Base-by-base conservation (phyloP, 805 yeast species). In the Cyberlindnera galapagoensis region DNA sequence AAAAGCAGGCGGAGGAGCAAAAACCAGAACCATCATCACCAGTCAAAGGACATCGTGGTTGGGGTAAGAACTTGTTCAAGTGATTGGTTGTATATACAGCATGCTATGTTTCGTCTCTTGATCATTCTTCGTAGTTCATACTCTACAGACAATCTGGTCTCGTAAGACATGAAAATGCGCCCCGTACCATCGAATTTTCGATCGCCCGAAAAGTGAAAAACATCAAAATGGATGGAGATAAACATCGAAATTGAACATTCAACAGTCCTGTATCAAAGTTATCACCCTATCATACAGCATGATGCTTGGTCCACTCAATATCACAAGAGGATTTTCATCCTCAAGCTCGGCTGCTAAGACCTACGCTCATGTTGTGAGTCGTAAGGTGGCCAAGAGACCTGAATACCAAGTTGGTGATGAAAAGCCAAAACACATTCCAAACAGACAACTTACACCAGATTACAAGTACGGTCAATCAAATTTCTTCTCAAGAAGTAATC, bases 391-490 rank as follows among this genome's bases (percentile, higher is more conserved):
- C 16, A 47, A 56, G 27, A 55, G 55, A 38, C 68, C 68, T 9
- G 59, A 54, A n/a, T 63, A 65, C 32, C 41, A 67, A 31, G 68
- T 66, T 23, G 85, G 85, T 23, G 83, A 75, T 43, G 52, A 59
- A 5, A 67, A 59, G 46, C 76, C 79, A 26, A 42, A 47, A 11
- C 49, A 51, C 38, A 55, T 74, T 28, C 80, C 82, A 18, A 54
- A 55, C 24, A 54, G 60, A 36, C 57, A 54, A 18, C 55, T 63
- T 14, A 46, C 63, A 28, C 92, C 92, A 9, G 76, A 67, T 8
- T 82, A 82, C 53, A 79, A 83, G 32, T 90, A 80, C 58, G 90
- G 90, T 18, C 87, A 82, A 38, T 70, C 96, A 3, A 60, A 65
- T 33, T 69, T 75, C 40, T 90, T 76, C 65, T 87, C 87, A 54